Percentiles rank a stretch among this genome's conserved stretches.
These are phyloP conservation scores for Taphrina betulina DNA, from an alignment of 1,139 yeast species.

Conservation along the genomic window DNA sequence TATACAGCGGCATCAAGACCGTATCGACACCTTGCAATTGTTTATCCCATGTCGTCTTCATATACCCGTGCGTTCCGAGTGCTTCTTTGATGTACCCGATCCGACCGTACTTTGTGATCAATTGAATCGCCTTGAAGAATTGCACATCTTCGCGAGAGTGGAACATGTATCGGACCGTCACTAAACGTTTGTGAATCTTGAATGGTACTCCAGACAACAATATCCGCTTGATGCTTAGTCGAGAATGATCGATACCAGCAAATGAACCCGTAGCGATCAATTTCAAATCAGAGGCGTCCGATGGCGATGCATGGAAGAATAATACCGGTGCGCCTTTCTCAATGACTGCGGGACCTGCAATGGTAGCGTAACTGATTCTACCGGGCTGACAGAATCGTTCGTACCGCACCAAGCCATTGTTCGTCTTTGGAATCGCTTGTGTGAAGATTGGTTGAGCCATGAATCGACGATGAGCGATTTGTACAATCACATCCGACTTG, in stretches of 20 bases:
- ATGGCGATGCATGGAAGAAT: conserved; percentile 60
- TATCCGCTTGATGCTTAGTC: conserved; percentile 83
- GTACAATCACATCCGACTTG: conserved; percentile 74
- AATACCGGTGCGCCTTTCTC: conserved; percentile 54
- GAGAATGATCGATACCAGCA: conserved; percentile 77
- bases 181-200: conserved; percentile 88
- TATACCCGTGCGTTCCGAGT: conserved; percentile 97
- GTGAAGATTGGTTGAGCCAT: conserved; percentile 82
- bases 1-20: conserved; percentile 89
- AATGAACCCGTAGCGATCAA: conserved; percentile 88
- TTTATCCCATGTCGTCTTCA: conserved; percentile 93
- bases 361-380: conserved; percentile 72
- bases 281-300: conserved; percentile 54
- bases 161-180: conserved; percentile 96
- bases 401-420: conserved; percentile 83
- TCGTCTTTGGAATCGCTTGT: conserved; percentile 64
- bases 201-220: conserved; percentile 92
- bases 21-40: conserved; percentile 88
- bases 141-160: conserved; percentile 85
- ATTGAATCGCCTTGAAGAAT: conserved; percentile 87
- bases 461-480: conserved; percentile 90
- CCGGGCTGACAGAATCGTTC: conserved; percentile 84
- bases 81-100: conserved; percentile 81
- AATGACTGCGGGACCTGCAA: conserved; percentile 85
- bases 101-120: conserved; percentile 89